Evolutionary conservation across 2,329 filamentous ascomycete species (phyloP).

Genomic region (Alternaria conjuncta): DNA sequence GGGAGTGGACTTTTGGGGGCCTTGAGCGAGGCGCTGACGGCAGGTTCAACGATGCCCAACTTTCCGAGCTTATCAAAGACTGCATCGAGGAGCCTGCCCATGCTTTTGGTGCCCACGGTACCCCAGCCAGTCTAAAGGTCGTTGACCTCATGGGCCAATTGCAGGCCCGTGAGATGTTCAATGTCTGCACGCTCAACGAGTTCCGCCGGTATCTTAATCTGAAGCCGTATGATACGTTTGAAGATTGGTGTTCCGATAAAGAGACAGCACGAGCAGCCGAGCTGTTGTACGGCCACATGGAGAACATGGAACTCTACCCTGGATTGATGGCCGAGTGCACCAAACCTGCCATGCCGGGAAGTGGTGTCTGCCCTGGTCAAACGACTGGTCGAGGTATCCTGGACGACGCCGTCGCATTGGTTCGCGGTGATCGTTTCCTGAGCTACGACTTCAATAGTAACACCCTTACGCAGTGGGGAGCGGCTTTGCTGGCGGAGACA

Average conservation of each 20-base stretch:
- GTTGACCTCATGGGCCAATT: slow-evolving; percentile 81
- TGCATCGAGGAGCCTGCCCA: slow-evolving; percentile 72
- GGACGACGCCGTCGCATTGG: slow-evolving; percentile 76
- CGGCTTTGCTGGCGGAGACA: slow-evolving; percentile 50
- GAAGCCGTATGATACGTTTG: slow-evolving; percentile 77
- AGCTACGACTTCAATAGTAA: slow-evolving; percentile 66
- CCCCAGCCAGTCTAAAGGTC: slow-evolving; percentile 73
- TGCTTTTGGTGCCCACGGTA: slow-evolving; percentile 65
- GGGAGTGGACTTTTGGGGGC: slow-evolving; percentile 70
- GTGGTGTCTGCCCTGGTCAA: slow-evolving; percentile 71
- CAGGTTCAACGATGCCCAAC: slow-evolving; percentile 74
- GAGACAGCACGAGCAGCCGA: slow-evolving; percentile 67
- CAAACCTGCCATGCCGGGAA: slow-evolving; percentile 72
- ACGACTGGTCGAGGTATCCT: slow-evolving; percentile 77
- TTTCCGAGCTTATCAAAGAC: slow-evolving; percentile 70
- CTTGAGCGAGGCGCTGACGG: slow-evolving; percentile 70
- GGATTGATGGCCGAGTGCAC: slow-evolving; percentile 78
- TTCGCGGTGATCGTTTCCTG: slow-evolving; percentile 78
- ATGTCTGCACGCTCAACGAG: slow-evolving; percentile 79
- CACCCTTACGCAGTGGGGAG: slow-evolving; percentile 56
- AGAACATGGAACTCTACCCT: slow-evolving; percentile 79
- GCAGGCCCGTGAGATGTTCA: slow-evolving; percentile 74
- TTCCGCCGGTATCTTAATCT: slow-evolving; percentile 82
- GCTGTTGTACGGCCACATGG: slow-evolving; percentile 71
- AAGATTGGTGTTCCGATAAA: slow-evolving; percentile 82